Conservation (phyloP, 371 early-diverging fungal species). For the Mortierella sp. region DNA sequence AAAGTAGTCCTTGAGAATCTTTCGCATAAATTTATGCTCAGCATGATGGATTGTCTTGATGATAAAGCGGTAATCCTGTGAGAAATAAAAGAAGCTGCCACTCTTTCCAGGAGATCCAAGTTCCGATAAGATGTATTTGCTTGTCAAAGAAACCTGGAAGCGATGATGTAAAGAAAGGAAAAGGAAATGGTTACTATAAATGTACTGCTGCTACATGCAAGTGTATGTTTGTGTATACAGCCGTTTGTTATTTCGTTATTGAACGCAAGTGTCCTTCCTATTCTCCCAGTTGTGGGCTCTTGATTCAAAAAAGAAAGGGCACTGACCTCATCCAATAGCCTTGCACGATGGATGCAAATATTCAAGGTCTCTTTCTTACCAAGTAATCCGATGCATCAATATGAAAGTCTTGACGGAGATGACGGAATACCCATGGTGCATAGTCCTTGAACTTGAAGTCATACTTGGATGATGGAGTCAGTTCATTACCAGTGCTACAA, state of each 20-base stretch:
- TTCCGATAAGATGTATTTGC: conserved; percentile 96
- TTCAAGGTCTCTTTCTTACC: conserved; percentile 61
- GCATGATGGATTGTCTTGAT: conserved; percentile 97
- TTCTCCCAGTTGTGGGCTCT: conserved; percentile 8
- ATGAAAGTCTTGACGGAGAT: conserved; percentile 87
- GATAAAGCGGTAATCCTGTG: conserved; percentile 97
- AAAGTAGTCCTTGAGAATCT: conserved; percentile 88
- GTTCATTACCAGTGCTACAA: conserved; percentile 87
- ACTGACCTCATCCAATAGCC: too few species aligned
- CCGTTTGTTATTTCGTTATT: background rate
- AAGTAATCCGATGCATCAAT: conserved; percentile 96
- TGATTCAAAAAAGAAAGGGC: background rate
- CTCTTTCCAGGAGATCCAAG: conserved; percentile 95
- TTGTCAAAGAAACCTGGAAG: conserved; percentile 87
- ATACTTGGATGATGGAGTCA: conserved; percentile 94
- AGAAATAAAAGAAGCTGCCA: conserved; percentile 97
- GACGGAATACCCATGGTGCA: conserved; percentile 97
- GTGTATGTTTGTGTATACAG: too few species aligned
- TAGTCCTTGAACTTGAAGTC: conserved; percentile 99
- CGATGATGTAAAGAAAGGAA: background rate
- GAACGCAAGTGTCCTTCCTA: background rate
- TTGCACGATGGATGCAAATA: too few species aligned
- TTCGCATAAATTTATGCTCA: conserved; percentile 93
- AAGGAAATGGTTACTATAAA: background rate
- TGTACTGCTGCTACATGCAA: background rate